phyloP scores from a whole-genome alignment of 148 eudicot species.

The Cornus kousa region DNA sequence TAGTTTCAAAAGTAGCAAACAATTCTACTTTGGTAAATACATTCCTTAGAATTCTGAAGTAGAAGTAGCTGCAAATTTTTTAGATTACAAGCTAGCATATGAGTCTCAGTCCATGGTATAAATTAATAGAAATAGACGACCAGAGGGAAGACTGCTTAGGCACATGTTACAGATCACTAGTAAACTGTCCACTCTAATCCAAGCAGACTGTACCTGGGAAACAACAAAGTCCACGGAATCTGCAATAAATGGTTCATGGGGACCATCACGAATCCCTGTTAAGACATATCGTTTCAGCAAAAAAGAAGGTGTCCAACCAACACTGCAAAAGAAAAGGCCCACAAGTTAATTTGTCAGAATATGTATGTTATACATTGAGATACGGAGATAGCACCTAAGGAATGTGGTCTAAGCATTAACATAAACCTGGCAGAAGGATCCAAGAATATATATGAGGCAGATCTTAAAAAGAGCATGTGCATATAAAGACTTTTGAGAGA shows the following conservation, averaged over 20 bases:
- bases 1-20: background rate
- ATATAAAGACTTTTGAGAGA: background rate
- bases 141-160: background rate
- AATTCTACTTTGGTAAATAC: background rate
- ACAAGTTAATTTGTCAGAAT: conserved; percentile 16
- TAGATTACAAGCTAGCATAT: background rate
- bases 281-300: conserved; percentile 86
- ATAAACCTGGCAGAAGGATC: background rate
- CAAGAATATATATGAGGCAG: background rate
- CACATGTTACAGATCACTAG: background rate
- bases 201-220: conserved; percentile 65
- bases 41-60: background rate
- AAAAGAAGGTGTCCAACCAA: conserved; percentile 94
- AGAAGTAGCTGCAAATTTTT: background rate
- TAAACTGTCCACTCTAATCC: background rate
- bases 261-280: conserved; percentile 87
- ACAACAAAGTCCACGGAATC: conserved; percentile 98
- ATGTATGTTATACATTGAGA: conserved; percentile 1
- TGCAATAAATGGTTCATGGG: conserved; percentile 97
- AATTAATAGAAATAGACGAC: background rate
- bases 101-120: background rate
- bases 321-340: conserved; percentile 49
- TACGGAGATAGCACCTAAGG: background rate
- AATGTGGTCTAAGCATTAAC: background rate
- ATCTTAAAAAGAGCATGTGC: background rate